Evolutionary conservation across 192 early-diverging fungal species (phyloP).

Genomic region (Backusella tuberculispora): DNA sequence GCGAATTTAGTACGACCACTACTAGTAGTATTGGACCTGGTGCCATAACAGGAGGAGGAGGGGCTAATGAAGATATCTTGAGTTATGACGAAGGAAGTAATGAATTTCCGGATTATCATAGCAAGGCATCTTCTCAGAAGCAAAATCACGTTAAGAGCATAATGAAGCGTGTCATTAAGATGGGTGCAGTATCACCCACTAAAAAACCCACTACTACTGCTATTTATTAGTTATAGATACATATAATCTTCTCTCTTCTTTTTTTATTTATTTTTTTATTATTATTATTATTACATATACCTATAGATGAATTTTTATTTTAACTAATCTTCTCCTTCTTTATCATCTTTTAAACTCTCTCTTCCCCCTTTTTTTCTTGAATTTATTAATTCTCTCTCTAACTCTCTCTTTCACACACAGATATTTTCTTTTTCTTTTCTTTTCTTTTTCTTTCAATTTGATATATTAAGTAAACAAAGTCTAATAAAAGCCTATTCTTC

Average conservation of each 20-base stretch:
- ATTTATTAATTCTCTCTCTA: background rate
- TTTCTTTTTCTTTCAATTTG: too few relatives aligned
- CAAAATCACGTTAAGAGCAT: conserved; percentile 21
- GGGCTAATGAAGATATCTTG: background rate
- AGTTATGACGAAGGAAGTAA: background rate
- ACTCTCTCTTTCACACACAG: background rate
- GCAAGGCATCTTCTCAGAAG: conserved; percentile 3
- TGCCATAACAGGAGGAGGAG: background rate
- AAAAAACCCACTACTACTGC: conserved; percentile 7
- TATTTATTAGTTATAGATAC: background rate
- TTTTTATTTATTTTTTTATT: background rate
- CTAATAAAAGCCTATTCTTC: background rate
- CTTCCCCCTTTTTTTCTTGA: background rate
- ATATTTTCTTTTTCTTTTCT: background rate
- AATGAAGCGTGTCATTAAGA: conserved; percentile 26
- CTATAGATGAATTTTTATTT: background rate
- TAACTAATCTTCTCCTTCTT: conserved; percentile 6
- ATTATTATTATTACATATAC: background rate
- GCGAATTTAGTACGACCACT: background rate
- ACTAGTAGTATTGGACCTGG: background rate
- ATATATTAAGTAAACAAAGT: background rate
- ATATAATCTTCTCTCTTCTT: background rate
- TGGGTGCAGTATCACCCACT: conserved; percentile 2
- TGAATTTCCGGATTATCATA: background rate
- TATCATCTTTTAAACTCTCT: background rate